These are phyloP conservation scores for Pterothamnion heteromorphum DNA, from an alignment of 31 red algal genomes.

Conservation along the genomic window DNA sequence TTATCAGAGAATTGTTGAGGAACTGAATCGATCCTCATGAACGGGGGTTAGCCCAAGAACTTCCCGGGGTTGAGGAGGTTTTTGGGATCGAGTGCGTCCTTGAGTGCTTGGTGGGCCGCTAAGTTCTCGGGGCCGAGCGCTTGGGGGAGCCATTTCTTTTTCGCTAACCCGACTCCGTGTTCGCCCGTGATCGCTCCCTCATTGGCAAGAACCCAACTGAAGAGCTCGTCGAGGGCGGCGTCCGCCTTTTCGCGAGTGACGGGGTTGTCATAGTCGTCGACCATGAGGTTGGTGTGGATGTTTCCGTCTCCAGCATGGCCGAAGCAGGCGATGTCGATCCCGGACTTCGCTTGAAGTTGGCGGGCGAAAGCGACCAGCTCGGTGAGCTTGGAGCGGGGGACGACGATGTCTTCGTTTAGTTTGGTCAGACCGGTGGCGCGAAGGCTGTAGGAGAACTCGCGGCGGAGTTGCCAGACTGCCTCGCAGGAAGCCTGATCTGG, in stretches of 20 bases:
- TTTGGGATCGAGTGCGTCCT: conserved; percentile 81
- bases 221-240: conserved; percentile 65
- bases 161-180: conserved; percentile 92
- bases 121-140: conserved; percentile 79
- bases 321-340: not conserved
- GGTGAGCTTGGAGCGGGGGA: too few relatives aligned
- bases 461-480: too few relatives aligned
- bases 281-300: conserved; percentile 85
- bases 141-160: conserved; percentile 79
- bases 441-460: too few relatives aligned
- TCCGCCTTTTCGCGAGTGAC: conserved; percentile 72
- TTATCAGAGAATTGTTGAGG: too few relatives aligned
- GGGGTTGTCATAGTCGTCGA: conserved; percentile 65
- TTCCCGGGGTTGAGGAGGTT: conserved; percentile 97
- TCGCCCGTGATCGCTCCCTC: conserved; percentile 97
- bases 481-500: too few relatives aligned
- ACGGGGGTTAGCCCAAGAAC: too few relatives aligned
- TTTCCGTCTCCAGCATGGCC: conserved; percentile 96
- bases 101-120: conserved; percentile 79
- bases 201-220: conserved; percentile 74
- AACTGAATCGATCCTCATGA: too few relatives aligned
- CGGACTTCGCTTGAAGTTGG: not conserved
- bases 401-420: too few relatives aligned
- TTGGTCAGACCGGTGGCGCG: too few relatives aligned
- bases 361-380: not conserved